phyloP scores from a whole-genome alignment of 2,329 filamentous ascomycete genomes.

The Cladosporium velox region DNA sequence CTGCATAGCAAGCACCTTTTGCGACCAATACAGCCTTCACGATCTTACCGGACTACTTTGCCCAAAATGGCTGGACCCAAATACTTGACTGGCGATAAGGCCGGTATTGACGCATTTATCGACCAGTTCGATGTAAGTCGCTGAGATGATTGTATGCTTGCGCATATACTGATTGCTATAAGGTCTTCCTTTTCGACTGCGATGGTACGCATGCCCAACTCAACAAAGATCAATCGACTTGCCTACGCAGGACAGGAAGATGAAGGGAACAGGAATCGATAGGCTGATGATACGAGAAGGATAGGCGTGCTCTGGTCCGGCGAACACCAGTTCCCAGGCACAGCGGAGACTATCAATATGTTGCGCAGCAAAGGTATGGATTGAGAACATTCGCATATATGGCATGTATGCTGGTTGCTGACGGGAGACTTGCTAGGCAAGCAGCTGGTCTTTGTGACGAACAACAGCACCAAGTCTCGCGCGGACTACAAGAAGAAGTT shows the following conservation, averaged over 20 bases:
- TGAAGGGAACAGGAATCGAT: background rate
- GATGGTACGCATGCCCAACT: slow-evolving; percentile 66
- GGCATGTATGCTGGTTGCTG: background rate
- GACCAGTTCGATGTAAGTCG: slow-evolving; percentile 79
- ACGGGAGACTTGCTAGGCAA: slow-evolving; percentile 63
- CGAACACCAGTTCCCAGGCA: slow-evolving; percentile 81
- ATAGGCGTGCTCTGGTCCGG: slow-evolving; percentile 96
- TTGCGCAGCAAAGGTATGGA: slow-evolving; percentile 73
- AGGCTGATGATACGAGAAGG: slow-evolving; percentile 46
- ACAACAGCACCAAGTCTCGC: slow-evolving; percentile 97
- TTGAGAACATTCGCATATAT: background rate
- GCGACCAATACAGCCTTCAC: background rate
- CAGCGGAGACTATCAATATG: slow-evolving; percentile 81
- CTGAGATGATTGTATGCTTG: background rate
- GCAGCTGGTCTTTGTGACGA: slow-evolving; percentile 92
- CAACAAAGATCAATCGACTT: background rate
- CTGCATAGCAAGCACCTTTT: background rate
- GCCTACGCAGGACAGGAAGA: background rate
- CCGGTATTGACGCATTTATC: slow-evolving; percentile 78
- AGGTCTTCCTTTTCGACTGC: slow-evolving; percentile 95
- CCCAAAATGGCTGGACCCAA: slow-evolving; percentile 25
- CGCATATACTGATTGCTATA: slow-evolving; percentile 17
- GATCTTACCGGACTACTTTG: background rate
- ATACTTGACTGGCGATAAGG: slow-evolving; percentile 76
- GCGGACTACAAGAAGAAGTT: slow-evolving; percentile 93